Conservation (phyloP, 139 green algal genomes). For the Coelastrella sp. region DNA sequence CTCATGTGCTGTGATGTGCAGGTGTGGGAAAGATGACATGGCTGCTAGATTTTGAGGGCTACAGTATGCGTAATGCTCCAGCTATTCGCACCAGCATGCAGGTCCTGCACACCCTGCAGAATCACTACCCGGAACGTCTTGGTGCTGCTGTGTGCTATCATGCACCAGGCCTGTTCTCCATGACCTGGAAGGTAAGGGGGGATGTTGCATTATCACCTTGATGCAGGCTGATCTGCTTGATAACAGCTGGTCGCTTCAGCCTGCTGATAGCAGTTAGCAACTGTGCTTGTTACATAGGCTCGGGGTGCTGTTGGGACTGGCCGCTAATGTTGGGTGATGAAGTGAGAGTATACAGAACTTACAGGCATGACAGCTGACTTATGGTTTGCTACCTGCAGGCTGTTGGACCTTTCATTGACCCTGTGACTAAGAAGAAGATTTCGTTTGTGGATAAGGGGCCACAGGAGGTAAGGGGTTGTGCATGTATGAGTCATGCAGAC, state of each 20-base stretch:
- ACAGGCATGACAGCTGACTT: neutral
- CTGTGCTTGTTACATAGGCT: neutral
- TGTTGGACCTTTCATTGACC: slow-evolving; percentile 75
- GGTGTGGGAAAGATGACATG: slow-evolving; percentile 83
- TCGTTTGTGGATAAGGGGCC: slow-evolving; percentile 66
- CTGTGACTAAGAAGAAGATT: slow-evolving; percentile 82
- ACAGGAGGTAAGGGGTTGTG: neutral
- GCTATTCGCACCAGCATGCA: slow-evolving; percentile 67
- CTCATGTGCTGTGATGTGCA: slow-evolving; percentile 46
- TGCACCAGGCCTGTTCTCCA: slow-evolving; percentile 77
- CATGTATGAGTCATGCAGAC: neutral
- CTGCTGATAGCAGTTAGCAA: neutral
- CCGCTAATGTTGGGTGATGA: neutral
- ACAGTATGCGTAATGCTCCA: slow-evolving; percentile 77
- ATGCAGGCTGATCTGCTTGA: neutral
- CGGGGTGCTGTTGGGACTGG: neutral
- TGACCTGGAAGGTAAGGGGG: slow-evolving; percentile 79
- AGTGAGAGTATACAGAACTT: neutral
- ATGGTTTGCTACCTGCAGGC: slow-evolving; percentile 56
- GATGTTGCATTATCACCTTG: neutral
- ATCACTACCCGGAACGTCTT: slow-evolving; percentile 89
- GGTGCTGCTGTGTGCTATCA: slow-evolving; percentile 81
- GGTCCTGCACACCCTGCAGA: slow-evolving; percentile 73
- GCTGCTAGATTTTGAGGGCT: slow-evolving; percentile 83
- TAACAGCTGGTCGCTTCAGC: neutral